Base-by-base conservation (phyloP, 192 early-diverging fungal species). In the Backusella westeae region DNA sequence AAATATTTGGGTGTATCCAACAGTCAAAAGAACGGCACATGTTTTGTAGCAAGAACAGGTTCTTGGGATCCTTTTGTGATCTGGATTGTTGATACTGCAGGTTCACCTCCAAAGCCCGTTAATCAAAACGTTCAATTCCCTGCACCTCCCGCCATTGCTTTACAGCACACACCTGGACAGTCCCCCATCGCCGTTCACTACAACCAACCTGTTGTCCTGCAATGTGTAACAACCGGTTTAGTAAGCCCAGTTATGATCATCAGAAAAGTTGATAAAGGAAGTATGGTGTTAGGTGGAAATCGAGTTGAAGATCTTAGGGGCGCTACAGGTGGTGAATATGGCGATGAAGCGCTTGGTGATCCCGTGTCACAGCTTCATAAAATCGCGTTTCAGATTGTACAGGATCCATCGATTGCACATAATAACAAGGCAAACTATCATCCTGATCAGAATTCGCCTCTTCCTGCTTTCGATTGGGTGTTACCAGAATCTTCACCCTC, bases 281-380 rank as follows among this genome's bases (percentile, higher is more conserved):
- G 91, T 78, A 86, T 89, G 80, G 94, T 93, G 0, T 83, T 92
- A 6, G 90, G 93, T 15, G 89, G 91, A 21, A 92, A 89, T n/a
- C 77, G 82, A 6, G 39, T 84, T 4, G 80, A 69, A 10, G 46
- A 78, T 32, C 35, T 72, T 26, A 79, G 52, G 3, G 67, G 77
- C 26, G 23, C 38, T 14, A 59, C 59, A 19, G 80, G 76, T 72
- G 82, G 85, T 35, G 85, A 86, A 74, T 81, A 75, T 68, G 85
- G 81, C 34, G 85, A 88, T 34, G 85, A 87, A 72, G 79, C 90
- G 3, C 68, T 91, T n/a, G 94, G 94, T 29, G 96, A 97, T 78
- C 94, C 95, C 5, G 90, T 97, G 0, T 94, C 93, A n/a, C 95
- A 95, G 82, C 80, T 97, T 63, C 95, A 97, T 85, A 97, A 97